Percentiles rank a stretch among this genome's conserved stretches.
phyloP scores from a whole-genome alignment of 2,329 filamentous ascomycete genomes.

The Epichloe gansuensis region DNA sequence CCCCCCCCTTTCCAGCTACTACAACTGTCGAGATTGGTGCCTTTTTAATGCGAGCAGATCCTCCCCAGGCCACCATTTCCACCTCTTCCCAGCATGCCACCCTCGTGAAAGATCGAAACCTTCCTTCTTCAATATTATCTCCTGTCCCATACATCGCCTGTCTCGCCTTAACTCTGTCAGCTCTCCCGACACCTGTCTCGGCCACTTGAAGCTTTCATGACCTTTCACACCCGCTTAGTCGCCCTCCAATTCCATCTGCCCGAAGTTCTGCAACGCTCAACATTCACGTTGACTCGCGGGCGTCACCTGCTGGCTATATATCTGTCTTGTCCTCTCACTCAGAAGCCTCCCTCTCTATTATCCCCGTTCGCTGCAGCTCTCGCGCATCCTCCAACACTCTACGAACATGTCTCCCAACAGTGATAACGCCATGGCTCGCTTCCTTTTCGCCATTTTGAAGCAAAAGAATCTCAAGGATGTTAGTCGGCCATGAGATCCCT shows the following conservation, averaged over 20 bases:
- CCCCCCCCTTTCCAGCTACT: background rate
- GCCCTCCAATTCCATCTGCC: background rate
- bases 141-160: background rate
- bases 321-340: background rate
- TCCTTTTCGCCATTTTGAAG: slow-evolving; percentile 46
- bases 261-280: background rate
- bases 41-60: slow-evolving; percentile 5
- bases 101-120: background rate
- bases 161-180: background rate
- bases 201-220: background rate
- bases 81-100: background rate
- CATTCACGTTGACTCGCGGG: background rate
- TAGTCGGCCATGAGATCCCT: slow-evolving; percentile 18
- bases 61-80: background rate
- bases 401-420: slow-evolving; percentile 37
- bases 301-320: background rate
- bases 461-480: slow-evolving; percentile 50
- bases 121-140: background rate
- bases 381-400: background rate
- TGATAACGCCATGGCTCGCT: slow-evolving; percentile 43
- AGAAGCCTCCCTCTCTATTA: background rate
- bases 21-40: slow-evolving; percentile 2
- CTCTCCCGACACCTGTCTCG: background rate
- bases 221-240: background rate
- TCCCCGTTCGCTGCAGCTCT: background rate